These are phyloP conservation scores for Hericium rajendrae DNA, from an alignment of 768 basidiomycete species.

Conservation along the genomic window DNA sequence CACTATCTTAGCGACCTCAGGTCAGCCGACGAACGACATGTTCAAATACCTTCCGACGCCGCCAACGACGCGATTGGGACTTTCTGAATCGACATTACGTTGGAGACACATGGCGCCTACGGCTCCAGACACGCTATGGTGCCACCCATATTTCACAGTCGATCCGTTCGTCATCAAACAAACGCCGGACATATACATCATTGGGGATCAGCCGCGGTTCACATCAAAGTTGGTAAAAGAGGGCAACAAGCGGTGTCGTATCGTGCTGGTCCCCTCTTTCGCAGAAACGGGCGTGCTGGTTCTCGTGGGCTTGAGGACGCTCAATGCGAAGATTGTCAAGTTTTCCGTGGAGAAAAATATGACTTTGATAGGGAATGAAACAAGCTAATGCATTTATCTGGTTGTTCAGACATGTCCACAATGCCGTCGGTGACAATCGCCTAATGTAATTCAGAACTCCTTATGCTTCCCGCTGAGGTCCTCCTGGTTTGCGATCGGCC, in stretches of 20 bases:
- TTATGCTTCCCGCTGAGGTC: no score
- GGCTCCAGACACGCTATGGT: slow-evolving; percentile 97
- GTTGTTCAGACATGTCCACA: not conserved
- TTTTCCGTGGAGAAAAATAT: not conserved
- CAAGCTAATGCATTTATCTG: not conserved
- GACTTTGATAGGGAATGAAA: not conserved
- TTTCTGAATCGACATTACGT: slow-evolving; percentile 70
- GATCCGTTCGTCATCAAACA: slow-evolving; percentile 88
- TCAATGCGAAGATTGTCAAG: slow-evolving; percentile 10
- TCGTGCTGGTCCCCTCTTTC: slow-evolving; percentile 13
- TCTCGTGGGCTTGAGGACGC: slow-evolving; percentile 10
- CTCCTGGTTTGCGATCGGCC: no score
- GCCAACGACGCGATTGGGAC: slow-evolving; percentile 58
- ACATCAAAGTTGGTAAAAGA: slow-evolving; percentile 57
- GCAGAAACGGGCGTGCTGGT: slow-evolving; percentile 12
- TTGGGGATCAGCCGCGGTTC: slow-evolving; percentile 87
- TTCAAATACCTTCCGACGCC: slow-evolving; percentile 81
- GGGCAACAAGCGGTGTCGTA: slow-evolving; percentile 17
- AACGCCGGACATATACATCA: slow-evolving; percentile 83
- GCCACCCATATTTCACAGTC: slow-evolving; percentile 79
- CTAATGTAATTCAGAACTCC: no score
- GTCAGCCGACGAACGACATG: slow-evolving; percentile 92
- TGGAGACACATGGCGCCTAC: slow-evolving; percentile 99
- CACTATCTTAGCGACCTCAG: slow-evolving; percentile 76
- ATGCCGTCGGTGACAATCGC: not conserved